Percentiles rank a stretch among this genome's conserved stretches.
Conservation (phyloP, 2,329 filamentous ascomycete genomes). For the Scortechinia acanthostroma region DNA sequence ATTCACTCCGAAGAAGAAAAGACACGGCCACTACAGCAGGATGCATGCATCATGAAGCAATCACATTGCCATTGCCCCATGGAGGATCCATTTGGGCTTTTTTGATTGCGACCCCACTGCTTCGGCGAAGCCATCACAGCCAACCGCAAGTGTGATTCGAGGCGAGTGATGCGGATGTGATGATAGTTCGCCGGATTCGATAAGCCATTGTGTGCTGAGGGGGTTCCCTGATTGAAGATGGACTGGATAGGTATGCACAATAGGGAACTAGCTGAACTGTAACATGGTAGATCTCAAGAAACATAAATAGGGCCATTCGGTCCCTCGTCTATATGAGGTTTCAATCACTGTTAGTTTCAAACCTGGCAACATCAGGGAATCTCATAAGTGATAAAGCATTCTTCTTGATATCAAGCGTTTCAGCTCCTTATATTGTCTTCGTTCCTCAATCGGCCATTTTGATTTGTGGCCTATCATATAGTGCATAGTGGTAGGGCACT, state of each 20-base stretch:
- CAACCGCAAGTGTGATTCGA: neutral
- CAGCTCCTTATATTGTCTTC: no score
- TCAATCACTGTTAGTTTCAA: neutral
- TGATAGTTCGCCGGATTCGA: no score
- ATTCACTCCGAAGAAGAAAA: neutral
- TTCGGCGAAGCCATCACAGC: neutral
- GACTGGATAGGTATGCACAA: no score
- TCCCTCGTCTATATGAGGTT: neutral
- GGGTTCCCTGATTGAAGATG: neutral
- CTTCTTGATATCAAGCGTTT: neutral
- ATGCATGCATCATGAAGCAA: neutral
- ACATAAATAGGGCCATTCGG: constrained; percentile 1
- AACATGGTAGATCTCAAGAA: neutral
- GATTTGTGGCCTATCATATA: no score
- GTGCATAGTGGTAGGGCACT: no score
- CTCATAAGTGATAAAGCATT: neutral
- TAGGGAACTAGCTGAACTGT: no score
- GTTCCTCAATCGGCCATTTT: no score
- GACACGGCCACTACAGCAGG: neutral
- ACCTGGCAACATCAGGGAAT: neutral
- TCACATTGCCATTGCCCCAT: no score
- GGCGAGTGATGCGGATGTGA: neutral
- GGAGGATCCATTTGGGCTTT: no score
- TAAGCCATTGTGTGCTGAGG: neutral
- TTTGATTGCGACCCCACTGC: neutral